Base-by-base conservation (phyloP, 2,329 filamentous ascomycete genomes). In the Claviceps citrina region DNA sequence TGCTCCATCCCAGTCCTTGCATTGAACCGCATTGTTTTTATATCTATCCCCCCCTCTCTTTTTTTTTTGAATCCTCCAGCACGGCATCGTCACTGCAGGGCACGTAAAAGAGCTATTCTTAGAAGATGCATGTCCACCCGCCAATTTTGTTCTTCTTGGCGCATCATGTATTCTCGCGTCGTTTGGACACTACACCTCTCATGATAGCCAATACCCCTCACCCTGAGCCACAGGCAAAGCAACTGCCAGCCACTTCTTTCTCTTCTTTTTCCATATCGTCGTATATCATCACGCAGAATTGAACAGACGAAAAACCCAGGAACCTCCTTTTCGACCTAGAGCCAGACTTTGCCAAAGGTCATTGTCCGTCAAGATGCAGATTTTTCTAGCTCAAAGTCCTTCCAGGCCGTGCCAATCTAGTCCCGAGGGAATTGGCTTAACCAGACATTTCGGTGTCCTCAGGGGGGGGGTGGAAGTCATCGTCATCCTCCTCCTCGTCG, bases 401-500 rank as follows among this genome's bases (percentile, higher is more conserved):
- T 24, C 7, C 22, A 19, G 20, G 15, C n/a, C 25, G 13, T 8
- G 4, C 9, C 15, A 12, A 20, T 2, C 6, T 27, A 15, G 24
- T 19, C 34, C 12, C 22, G 15, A 9, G 3, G 9, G 12, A 13
- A 13, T 7, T 18, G 4, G 12, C 28, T 41, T 60, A 63, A 35
- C 55, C 60, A 20, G 58, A 56, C 81, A 85, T 85, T 63, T 78
- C 75, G 47, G 83, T 80, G 45, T 78, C 76, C 46, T 78, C 70
- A 40, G 71, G 71, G 30, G 71, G 58, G 38, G 74, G 75, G 55
- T 78, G 66, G 57, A 80, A 80, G 52, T 70, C 81, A 44, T 83
- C 79, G 34, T 82, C 82, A 0, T 91, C 82, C 33, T 86, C 84
- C 24, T 89, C 79, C 12, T 84, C 82, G 5, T 87, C 82, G 7